These are phyloP conservation scores for Chlorella ohadii DNA, from an alignment of 139 green algal species.

Conservation along the genomic window DNA sequence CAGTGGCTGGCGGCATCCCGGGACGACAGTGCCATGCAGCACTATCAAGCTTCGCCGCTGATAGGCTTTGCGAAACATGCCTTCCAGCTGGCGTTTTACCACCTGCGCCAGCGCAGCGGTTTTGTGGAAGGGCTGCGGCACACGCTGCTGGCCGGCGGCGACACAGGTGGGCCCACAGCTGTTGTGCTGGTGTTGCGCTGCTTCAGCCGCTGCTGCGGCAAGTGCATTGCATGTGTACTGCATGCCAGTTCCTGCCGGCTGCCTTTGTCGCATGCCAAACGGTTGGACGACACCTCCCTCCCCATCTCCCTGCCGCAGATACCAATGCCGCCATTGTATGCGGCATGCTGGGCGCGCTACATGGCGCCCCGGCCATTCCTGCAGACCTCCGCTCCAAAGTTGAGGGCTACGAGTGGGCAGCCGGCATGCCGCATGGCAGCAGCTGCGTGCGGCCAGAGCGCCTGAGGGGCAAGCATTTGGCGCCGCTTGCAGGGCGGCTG, in stretches of 20 bases:
- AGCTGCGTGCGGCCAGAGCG: not conserved
- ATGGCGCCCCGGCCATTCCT: slow-evolving; percentile 35
- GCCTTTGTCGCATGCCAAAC: not conserved
- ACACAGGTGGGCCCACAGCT: slow-evolving; percentile 37
- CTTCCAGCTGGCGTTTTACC: slow-evolving; percentile 41
- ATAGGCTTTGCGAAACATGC: slow-evolving; percentile 51
- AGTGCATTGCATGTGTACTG: too few relatives aligned
- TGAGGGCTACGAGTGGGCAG: not conserved
- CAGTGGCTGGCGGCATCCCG: slow-evolving; percentile 32
- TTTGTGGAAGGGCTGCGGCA: slow-evolving; percentile 38
- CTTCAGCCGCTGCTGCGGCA: too few relatives aligned
- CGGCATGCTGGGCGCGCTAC: slow-evolving; percentile 55
- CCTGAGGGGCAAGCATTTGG: not conserved
- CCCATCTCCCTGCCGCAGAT: slow-evolving; percentile 27
- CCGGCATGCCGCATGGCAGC: not conserved
- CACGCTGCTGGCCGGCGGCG: slow-evolving; percentile 52
- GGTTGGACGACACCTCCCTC: too few relatives aligned
- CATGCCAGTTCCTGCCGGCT: too few relatives aligned
- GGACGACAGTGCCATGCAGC: not conserved
- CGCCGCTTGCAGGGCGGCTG: not conserved
- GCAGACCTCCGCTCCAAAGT: not conserved
- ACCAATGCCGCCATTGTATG: slow-evolving; percentile 71
- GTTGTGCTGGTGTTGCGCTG: not conserved
- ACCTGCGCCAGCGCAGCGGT: slow-evolving; percentile 23
- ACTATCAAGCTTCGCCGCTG: not conserved